Evolutionary conservation across 2,329 filamentous ascomycete genomes (phyloP).

Genomic region (Monilinia fructigena): DNA sequence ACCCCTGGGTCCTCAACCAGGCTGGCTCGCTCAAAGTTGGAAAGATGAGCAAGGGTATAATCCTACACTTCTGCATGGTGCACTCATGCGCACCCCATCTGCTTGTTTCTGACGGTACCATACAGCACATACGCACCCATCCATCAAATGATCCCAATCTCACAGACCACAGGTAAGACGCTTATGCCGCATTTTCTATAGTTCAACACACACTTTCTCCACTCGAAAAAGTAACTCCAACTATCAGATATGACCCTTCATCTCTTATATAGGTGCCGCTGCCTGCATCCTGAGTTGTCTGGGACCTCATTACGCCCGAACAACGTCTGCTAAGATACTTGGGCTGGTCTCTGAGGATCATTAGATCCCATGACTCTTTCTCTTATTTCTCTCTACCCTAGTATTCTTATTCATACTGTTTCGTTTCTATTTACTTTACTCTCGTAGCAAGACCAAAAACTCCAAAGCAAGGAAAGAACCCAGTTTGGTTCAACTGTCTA

Average conservation of each 20-base stretch:
- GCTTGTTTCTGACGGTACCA: conserved; percentile 23
- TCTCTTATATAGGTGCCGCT: conserved; percentile 22
- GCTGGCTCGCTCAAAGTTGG: conserved; percentile 7
- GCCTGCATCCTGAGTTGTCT: conserved; percentile 15
- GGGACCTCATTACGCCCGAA: conserved; percentile 18
- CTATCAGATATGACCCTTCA: conserved; percentile 11
- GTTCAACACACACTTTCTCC: conserved; percentile 20
- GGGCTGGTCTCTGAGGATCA: conserved; percentile 19
- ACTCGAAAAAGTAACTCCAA: conserved; percentile 4
- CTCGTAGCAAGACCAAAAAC: conserved; percentile 33
- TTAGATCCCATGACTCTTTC: conserved; percentile 55
- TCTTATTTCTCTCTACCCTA: conserved; percentile 42
- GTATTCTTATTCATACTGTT: conserved; percentile 43
- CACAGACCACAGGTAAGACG: conserved; percentile 22
- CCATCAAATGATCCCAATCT: conserved; percentile 23
- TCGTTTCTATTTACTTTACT: conserved; percentile 36
- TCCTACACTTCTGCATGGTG: conserved; percentile 11
- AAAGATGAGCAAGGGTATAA: conserved; percentile 17
- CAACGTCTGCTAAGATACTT: conserved; percentile 11
- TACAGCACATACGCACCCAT: conserved; percentile 18
- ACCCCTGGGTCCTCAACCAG: conserved; percentile 17
- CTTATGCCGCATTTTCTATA: conserved; percentile 15
- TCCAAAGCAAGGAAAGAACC: conserved; percentile 13
- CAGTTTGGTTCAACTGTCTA: conserved; percentile 20
- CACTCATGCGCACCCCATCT: conserved; percentile 1